Evolutionary conservation across 805 yeast genomes (phyloP).

Genomic region (Ogataea polymorpha): DNA sequence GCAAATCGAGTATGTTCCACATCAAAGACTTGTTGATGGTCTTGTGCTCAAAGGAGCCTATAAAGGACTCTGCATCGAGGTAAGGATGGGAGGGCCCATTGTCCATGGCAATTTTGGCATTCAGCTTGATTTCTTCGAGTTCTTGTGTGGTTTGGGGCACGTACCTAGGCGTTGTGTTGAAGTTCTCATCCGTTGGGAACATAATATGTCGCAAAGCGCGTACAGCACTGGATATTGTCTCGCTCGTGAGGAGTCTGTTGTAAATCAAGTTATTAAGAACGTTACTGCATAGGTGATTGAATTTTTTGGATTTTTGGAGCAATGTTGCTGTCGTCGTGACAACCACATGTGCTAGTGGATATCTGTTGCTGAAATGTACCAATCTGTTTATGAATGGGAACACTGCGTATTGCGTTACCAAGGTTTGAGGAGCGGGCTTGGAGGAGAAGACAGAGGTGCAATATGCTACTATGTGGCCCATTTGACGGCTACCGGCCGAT

Average conservation of each 20-base stretch:
- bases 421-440: conserved; percentile 11
- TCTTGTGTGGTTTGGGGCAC: conserved; percentile 30
- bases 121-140: conserved; percentile 15
- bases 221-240: conserved; percentile 11
- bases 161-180: conserved; percentile 29
- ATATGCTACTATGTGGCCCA: conserved; percentile 29
- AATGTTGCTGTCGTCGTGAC: conserved; percentile 9
- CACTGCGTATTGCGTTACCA: conserved; percentile 17
- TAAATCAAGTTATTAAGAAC: conserved; percentile 24
- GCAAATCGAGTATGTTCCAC: conserved; percentile 40
- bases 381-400: conserved; percentile 23
- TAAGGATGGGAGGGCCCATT: conserved; percentile 6
- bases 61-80: conserved; percentile 24
- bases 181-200: conserved; percentile 29
- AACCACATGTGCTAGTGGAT: conserved; percentile 18
- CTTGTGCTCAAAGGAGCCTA: conserved; percentile 35
- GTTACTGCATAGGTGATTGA: conserved; percentile 26
- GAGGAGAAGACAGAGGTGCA: conserved; percentile 27
- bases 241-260: conserved; percentile 22
- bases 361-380: conserved; percentile 13
- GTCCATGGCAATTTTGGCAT: conserved; percentile 10
- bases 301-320: conserved; percentile 14
- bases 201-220: conserved; percentile 24
- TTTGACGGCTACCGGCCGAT: conserved; percentile 12
- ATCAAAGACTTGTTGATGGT: conserved; percentile 42